phyloP scores from a whole-genome alignment of 306 rosid species.

The Sindora glabra region DNA sequence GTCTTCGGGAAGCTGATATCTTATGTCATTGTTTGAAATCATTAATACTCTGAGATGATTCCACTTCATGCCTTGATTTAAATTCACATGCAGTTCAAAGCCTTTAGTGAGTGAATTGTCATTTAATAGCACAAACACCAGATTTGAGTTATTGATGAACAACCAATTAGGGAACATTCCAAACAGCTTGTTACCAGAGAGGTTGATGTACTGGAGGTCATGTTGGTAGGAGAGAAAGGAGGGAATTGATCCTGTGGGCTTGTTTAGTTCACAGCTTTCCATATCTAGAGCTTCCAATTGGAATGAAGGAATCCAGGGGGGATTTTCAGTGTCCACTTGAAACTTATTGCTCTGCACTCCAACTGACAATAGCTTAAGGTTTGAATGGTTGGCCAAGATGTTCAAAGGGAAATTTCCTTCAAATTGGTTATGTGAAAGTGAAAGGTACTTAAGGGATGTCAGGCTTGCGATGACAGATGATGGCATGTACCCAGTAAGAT shows the following conservation, averaged over 20 bases:
- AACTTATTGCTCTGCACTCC: neutral
- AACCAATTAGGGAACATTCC: neutral
- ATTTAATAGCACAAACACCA: neutral
- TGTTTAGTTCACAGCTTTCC: neutral
- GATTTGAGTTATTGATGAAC: neutral
- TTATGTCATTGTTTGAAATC: neutral
- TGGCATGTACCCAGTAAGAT: neutral
- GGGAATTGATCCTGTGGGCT: neutral
- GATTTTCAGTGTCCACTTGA: constrained; percentile 3
- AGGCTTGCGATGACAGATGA: neutral
- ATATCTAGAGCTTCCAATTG: neutral
- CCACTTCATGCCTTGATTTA: neutral
- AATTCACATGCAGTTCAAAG: neutral
- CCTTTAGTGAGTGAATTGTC: neutral
- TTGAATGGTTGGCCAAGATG: neutral
- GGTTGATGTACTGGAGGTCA: neutral
- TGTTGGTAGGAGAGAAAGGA: neutral
- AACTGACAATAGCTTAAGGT: neutral
- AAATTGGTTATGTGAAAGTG: neutral
- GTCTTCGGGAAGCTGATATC: neutral
- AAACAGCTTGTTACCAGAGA: neutral
- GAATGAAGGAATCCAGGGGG: neutral
- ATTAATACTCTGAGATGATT: neutral
- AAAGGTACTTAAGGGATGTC: neutral
- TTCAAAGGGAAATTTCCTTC: neutral